Evolutionary conservation across 2,329 filamentous ascomycete species (phyloP).

Genomic region (Metarhizium sp.): DNA sequence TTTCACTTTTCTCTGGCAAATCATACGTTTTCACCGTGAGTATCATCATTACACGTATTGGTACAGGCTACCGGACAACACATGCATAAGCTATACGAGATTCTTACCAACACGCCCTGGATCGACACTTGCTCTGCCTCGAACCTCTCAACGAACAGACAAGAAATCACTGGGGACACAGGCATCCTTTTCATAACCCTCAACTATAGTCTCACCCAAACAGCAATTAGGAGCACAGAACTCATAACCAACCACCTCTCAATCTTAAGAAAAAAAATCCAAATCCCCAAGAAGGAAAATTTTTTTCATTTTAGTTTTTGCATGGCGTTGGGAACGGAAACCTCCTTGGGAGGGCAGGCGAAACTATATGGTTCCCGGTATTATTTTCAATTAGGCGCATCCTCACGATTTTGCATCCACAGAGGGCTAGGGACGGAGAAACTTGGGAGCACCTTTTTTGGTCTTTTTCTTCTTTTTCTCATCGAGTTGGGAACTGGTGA

Average conservation of each 20-base stretch:
- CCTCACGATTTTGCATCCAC: not conserved
- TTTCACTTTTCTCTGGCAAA: conserved; percentile 1
- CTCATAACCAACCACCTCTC: not conserved
- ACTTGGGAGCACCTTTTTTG: not conserved
- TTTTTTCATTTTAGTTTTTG: not conserved
- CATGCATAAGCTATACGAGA: not conserved
- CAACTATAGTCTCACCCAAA: not conserved
- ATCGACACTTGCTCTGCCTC: not conserved
- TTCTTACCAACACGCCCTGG: not conserved
- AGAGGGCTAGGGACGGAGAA: not conserved
- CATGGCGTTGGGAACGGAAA: not conserved
- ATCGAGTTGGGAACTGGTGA: not conserved
- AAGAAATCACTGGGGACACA: not conserved
- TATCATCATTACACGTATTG: not conserved
- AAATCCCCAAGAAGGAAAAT: not conserved
- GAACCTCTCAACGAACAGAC: not conserved
- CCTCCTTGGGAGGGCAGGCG: not conserved
- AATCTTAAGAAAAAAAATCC: not conserved
- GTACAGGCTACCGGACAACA: not conserved
- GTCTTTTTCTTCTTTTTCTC: not conserved
- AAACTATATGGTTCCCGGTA: not conserved
- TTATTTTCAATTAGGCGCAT: not conserved
- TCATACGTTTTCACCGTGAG: conserved; percentile 4
- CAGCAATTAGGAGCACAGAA: not conserved
- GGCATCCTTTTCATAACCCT: not conserved